Evolutionary conservation across 2,329 filamentous ascomycete genomes (phyloP).

Genomic region (Fusarium scirpi): DNA sequence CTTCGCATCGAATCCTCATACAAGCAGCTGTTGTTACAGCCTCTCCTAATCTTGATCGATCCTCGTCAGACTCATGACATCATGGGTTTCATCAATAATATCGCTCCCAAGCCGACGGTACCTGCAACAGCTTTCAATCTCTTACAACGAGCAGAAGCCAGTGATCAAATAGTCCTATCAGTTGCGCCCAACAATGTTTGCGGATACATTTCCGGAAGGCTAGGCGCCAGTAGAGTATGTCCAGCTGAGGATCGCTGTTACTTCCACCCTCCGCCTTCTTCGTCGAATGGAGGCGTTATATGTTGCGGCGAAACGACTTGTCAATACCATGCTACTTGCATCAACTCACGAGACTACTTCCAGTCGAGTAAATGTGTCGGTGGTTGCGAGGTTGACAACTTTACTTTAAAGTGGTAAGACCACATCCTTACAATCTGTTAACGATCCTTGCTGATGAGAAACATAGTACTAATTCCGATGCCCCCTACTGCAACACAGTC

Average conservation of each 20-base stretch:
- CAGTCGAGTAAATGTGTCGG: slow-evolving; percentile 18
- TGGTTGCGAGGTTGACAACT: slow-evolving; percentile 28
- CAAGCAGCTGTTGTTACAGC: background rate
- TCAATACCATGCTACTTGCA: slow-evolving; percentile 12
- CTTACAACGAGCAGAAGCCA: slow-evolving; percentile 3
- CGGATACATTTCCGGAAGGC: slow-evolving; percentile 23
- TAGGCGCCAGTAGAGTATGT: slow-evolving; percentile 17
- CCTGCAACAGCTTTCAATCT: slow-evolving; percentile 12
- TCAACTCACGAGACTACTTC: slow-evolving; percentile 29
- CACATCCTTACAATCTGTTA: background rate
- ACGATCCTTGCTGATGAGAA: background rate
- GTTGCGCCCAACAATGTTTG: slow-evolving; percentile 18
- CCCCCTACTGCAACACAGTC: slow-evolving; percentile 24
- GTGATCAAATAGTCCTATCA: background rate
- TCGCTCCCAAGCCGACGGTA: slow-evolving; percentile 14
- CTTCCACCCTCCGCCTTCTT: slow-evolving; percentile 7
- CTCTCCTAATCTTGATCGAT: background rate
- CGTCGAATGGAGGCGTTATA: slow-evolving; percentile 4
- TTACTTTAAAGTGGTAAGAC: slow-evolving; percentile 21
- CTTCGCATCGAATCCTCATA: background rate
- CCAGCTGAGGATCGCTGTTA: slow-evolving; percentile 1
- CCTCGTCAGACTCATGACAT: background rate
- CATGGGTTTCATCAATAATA: slow-evolving; percentile 11
- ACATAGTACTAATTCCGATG: slow-evolving; percentile 5
- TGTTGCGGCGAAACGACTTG: slow-evolving; percentile 13